Evolutionary conservation across 1,284 basidiomycete species (phyloP), one percentile per base, ranked within the genome.

Genomic region (Ustilago nuda): DNA sequence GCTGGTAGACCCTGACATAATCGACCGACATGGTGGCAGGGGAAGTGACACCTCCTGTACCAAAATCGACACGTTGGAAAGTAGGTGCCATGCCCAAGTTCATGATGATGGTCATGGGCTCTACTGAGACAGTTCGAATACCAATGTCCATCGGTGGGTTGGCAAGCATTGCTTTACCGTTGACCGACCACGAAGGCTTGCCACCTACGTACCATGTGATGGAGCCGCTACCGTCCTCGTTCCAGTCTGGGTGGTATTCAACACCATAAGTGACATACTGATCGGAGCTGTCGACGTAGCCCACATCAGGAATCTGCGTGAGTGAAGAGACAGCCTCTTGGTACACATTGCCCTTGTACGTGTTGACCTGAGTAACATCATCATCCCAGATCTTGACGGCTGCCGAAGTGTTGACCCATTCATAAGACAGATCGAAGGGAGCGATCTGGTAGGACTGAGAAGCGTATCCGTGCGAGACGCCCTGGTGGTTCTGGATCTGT

Each of bases 401-500:
- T 11, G 51, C 12, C n/a, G 67, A 57, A 7, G 61, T 65, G 27
- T 78, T 61, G 58, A 68, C 58, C 82, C 84, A 85, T 46, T 79
- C 70, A 70, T 83, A 84, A 46, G 56, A 60, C 15, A 71, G 50
- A 54, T 85, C 83, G 52, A 84, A 86, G 4, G 86, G 86, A 2
- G 85, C 85, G 17, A 82, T 69, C 63, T 86, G 85, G 61, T 81
- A 78, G 3, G 84, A 85, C 73, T 82, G 76, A 63, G 83, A 86
- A 3, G 81, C 84, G 13, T 64, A 77, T 6, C 77, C 75, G 54
- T 68, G 78, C 50, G 63, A 61, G 56, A 51, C 71, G 30, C 82
- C 85, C 8, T 60, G 50, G 36, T 70, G 73, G 17, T 54, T 84
- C 90, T 91, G 87, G 89, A 87, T 88, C 76, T 91, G 89, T 8